Evolutionary conservation across 2,329 filamentous ascomycete species (phyloP), one percentile per base, ranked within the genome.

Genomic region (Verticillium tricorpus): DNA sequence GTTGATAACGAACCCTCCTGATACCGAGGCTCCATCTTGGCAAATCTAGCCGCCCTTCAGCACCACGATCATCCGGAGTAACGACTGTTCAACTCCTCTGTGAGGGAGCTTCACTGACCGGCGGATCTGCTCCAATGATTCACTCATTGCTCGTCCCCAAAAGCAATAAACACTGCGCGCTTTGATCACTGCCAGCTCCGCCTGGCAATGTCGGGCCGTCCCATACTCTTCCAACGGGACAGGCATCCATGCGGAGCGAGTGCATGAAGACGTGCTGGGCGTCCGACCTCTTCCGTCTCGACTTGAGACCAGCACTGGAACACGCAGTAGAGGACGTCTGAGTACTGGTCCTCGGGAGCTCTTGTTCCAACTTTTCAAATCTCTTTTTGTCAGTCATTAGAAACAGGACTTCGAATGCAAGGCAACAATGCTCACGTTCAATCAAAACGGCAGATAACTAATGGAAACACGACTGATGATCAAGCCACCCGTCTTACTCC

Each of bases 401-500:
- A 35, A 35, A 11, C 34, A 35, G 9, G 7, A 7, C 34, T 14
- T 35, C 40, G 40, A 22, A 50, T 11, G 17, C 17, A 50, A 11
- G 40, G 40, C 17, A 50, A 50, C 28, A 28, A 28, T 28, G 28
- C 6, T 28, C 4, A 5, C 28, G 28, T 28, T 28, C 6, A 28
- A 28, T 28, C n/a, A 25, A 25, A 25, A 25, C 5, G 28, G 28
- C 28, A 28, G 28, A 28, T 28, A 28, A 28, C 5, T 1, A 28
- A 28, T 28, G 28, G 28, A 6, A 28, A 28, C 28, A 28, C 28
- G 40, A 15, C 17, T n/a, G 50, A 2, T 25, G 50, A 54, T 12
- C 19, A 22, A 54, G 19, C 12, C 11, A 25, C 15, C 12, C 12
- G 1, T 32, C 25, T 57, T 69, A 77, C 66, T 85, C 84, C 73